A percentile compares a stretch with the other conserved stretches of the same genome.
phyloP scores from a whole-genome alignment of 805 yeast genomes.

The Candida khao-thaluensis region DNA sequence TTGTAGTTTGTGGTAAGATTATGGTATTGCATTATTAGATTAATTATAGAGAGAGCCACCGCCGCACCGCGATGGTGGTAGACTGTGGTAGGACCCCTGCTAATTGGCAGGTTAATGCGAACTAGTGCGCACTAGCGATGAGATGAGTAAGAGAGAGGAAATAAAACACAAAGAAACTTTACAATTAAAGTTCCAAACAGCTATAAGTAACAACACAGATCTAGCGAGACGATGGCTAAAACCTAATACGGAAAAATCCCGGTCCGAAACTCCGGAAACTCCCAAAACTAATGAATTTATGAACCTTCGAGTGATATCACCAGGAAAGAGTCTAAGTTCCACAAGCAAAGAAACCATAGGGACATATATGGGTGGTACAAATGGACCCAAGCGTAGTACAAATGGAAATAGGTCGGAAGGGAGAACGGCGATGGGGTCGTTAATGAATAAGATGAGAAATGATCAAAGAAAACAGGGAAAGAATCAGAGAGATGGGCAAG shows the following conservation, averaged over 20 bases:
- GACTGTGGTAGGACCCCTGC: too few species aligned
- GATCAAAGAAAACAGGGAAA: slow-evolving; percentile 7
- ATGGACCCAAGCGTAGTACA: neutral
- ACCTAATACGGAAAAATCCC: too few species aligned
- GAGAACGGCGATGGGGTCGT: slow-evolving; percentile 38
- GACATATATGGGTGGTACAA: slow-evolving; percentile 2
- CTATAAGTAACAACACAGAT: slow-evolving; percentile 34
- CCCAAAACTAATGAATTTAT: slow-evolving; percentile 19
- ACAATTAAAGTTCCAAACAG: slow-evolving; percentile 47
- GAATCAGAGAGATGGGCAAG: neutral
- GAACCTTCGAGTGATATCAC: slow-evolving; percentile 32
- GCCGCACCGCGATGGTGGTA: too few species aligned
- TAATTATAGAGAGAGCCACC: too few species aligned
- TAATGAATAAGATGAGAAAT: slow-evolving; percentile 37
- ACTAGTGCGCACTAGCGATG: too few species aligned
- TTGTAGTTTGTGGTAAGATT: too few species aligned
- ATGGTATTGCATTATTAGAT: too few species aligned
- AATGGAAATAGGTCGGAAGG: too few species aligned
- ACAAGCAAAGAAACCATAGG: slow-evolving; percentile 7
- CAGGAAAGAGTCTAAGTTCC: slow-evolving; percentile 14
- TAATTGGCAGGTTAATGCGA: too few species aligned
- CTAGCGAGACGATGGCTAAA: slow-evolving; percentile 12
- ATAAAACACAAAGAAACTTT: slow-evolving; percentile 47
- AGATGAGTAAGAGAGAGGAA: slow-evolving; percentile 35
- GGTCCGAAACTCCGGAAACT: neutral